Conservation (phyloP, 176 grass and related monocot genomes). For the Olyra latifolia region DNA sequence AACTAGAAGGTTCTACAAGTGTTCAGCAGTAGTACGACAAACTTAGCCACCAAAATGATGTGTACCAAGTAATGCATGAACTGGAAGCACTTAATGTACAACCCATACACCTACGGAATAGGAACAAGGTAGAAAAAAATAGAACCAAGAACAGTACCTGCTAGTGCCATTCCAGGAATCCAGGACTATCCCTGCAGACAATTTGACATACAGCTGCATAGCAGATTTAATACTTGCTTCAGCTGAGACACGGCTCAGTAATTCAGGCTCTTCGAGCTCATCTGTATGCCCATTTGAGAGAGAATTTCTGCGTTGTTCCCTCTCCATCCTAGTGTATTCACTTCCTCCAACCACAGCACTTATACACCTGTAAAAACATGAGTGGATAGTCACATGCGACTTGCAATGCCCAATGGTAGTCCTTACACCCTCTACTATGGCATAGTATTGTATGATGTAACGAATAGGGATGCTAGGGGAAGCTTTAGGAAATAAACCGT, state of each 20-base stretch:
- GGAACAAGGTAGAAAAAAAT: background rate
- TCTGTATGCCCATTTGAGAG: slow-evolving; percentile 77
- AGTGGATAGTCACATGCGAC: slow-evolving; percentile 6
- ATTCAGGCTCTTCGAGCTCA: slow-evolving; percentile 69
- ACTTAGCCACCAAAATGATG: background rate
- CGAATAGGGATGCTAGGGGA: slow-evolving; percentile 1
- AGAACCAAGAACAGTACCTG: slow-evolving; percentile 50
- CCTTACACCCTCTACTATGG: background rate
- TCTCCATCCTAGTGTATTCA: slow-evolving; percentile 81
- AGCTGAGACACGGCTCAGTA: slow-evolving; percentile 62
- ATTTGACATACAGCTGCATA: slow-evolving; percentile 88
- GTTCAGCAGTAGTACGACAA: background rate
- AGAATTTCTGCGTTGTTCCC: slow-evolving; percentile 70
- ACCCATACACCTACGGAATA: background rate
- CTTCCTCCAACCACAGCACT: slow-evolving; percentile 87
- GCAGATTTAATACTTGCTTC: slow-evolving; percentile 94
- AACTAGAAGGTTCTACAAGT: background rate
- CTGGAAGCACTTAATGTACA: background rate
- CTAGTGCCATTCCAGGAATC: slow-evolving; percentile 90
- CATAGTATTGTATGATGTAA: background rate
- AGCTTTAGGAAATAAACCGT: slow-evolving; percentile 19
- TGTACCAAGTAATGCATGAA: background rate
- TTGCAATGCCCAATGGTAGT: background rate
- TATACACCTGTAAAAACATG: slow-evolving; percentile 61
- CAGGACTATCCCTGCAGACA: slow-evolving; percentile 79